phyloP scores from a whole-genome alignment of 148 eudicot genomes.

The Vaccinium corymbosum region DNA sequence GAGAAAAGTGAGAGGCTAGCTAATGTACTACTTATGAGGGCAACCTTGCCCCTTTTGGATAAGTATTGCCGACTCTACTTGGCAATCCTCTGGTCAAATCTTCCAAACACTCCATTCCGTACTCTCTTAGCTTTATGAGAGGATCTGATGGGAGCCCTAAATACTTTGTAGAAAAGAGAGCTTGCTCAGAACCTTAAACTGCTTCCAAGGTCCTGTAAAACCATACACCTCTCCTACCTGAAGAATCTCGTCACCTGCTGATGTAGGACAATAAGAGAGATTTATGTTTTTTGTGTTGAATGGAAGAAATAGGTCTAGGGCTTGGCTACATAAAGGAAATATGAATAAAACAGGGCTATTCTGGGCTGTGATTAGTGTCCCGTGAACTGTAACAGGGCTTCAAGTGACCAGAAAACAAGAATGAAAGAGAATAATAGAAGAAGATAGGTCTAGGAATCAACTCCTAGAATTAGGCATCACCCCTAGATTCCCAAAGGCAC shows the following conservation, averaged over 20 bases:
- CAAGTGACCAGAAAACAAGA: too few species aligned
- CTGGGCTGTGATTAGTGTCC: too few species aligned
- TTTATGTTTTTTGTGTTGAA: too few species aligned
- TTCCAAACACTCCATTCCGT: not conserved
- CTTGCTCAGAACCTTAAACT: not conserved
- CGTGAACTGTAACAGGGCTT: too few species aligned
- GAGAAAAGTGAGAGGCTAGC: not conserved
- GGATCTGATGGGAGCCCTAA: not conserved
- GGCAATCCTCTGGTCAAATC: not conserved
- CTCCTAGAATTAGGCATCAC: too few species aligned
- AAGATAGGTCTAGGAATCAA: too few species aligned
- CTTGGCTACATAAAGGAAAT: too few species aligned
- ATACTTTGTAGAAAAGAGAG: not conserved
- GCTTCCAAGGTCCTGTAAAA: not conserved
- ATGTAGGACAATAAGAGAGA: too few species aligned
- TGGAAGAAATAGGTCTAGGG: too few species aligned
- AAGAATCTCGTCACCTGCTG: not conserved
- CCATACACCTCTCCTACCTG: not conserved
- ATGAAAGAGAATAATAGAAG: too few species aligned
- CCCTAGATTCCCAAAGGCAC: too few species aligned
- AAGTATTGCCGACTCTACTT: not conserved
- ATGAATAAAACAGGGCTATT: too few species aligned
- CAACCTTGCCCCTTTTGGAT: not conserved
- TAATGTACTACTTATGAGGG: not conserved
- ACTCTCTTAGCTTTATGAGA: not conserved